Base-by-base conservation (phyloP, 2,329 filamentous ascomycete species). In the Eutypella sp. region DNA sequence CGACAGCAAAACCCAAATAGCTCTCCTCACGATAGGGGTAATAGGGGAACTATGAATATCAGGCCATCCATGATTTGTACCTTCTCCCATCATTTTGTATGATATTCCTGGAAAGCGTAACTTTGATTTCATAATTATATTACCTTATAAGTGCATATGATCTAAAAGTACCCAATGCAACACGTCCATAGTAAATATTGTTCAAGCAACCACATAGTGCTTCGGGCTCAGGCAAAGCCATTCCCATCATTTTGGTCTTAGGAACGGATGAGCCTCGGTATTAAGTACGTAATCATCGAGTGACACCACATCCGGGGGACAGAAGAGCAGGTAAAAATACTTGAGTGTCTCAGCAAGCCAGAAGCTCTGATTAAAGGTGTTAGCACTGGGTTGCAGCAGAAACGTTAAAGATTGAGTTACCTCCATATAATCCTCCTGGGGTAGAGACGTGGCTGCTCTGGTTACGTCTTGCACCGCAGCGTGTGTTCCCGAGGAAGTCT, bases 371-470 rank as follows among this genome's bases (percentile, higher is more conserved):
- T 11, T 15, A 33, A 33, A 4, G 29, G 29, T 5, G 5, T 7
- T 11, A 33, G 13, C 7, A 13, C 7, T 13, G 25, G 25, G 25
- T 7, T 7, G 25, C 13, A 29, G 13, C 7, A 29, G 25, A 29
- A 7, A 13, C 7, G 25, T 13, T 7, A 29, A 29, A 15, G 4
- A 19, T 29, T 18, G 9, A 52, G 54, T 31, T 49, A 60, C 61
- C 57, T 64, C 61, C 57, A 61, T 62, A 29, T 61, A 62, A 55
- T 85, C 80, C 39, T 69, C 64, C 44, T 67, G 62, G 37, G 71
- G 27, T 2, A 38, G 59, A 54, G 44, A 70, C 9, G 79, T 76
- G n/a, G 65, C 68, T 25, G 54, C 60, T 0, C 59, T 66, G 50
- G 81, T 82, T 6, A 64, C 61, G 33, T 64, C 57, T 11, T 41